Conservation (phyloP, 2,329 filamentous ascomycete genomes). For the Exophiala viscosa region DNA sequence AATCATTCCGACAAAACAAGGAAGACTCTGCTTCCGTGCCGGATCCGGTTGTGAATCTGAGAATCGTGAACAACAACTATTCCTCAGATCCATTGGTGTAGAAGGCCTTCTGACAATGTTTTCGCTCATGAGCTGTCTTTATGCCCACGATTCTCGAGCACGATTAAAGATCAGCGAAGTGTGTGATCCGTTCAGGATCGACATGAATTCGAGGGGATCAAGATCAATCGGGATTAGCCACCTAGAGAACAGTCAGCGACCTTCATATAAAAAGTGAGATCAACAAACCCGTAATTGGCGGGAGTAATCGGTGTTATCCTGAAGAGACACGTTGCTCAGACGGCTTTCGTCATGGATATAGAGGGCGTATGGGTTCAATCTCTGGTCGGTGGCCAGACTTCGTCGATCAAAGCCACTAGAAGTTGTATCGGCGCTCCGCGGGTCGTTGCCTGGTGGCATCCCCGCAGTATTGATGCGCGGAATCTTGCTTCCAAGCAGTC, state of each 20-base stretch:
- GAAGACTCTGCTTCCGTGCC: not conserved
- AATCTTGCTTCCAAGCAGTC: conserved; percentile 24
- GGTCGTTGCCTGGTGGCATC: conserved; percentile 13
- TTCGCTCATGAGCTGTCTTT: not conserved
- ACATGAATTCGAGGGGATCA: conserved; percentile 3
- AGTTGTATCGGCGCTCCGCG: conserved; percentile 18
- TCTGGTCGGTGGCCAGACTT: conserved; percentile 38
- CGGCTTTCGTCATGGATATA: conserved; percentile 41
- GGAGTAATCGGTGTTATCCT: conserved; percentile 49
- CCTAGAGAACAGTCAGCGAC: conserved; percentile 18
- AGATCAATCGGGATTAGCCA: conserved; percentile 26
- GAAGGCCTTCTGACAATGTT: not conserved
- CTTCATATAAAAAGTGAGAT: not conserved
- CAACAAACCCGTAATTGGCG: conserved; percentile 32
- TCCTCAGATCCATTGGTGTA: not conserved
- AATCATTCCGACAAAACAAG: conserved; percentile 11
- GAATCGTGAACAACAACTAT: not conserved
- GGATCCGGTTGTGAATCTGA: not conserved
- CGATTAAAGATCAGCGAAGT: conserved; percentile 9
- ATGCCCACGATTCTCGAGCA: not conserved
- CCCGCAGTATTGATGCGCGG: conserved; percentile 25
- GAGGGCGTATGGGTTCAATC: conserved; percentile 42
- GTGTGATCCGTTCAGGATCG: not conserved
- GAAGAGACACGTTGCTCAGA: conserved; percentile 44
- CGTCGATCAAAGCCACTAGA: conserved; percentile 22